Conservation (phyloP, 2,329 filamentous ascomycete species). For the Pyricularia grisea region DNA sequence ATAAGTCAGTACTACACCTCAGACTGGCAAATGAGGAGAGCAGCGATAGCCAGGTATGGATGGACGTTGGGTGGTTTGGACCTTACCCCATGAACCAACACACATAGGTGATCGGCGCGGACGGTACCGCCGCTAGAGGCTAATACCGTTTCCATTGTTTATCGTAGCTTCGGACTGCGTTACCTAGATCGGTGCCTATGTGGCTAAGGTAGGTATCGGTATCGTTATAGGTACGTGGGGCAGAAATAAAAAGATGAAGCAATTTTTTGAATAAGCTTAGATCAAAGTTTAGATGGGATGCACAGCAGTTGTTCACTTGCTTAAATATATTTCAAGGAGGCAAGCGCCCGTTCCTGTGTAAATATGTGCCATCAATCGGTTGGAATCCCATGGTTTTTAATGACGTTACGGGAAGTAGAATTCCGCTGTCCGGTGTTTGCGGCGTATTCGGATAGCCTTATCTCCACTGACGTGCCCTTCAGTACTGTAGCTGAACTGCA, state of each 20-base stretch:
- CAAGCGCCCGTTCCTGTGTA: neutral
- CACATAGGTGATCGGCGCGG: slow-evolving; percentile 61
- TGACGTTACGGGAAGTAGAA: neutral
- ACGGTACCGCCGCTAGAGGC: slow-evolving; percentile 40
- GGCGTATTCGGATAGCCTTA: neutral
- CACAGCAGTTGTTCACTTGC: neutral
- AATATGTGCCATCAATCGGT: neutral
- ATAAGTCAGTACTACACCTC: neutral
- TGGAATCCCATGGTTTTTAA: neutral
- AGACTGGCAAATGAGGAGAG: neutral
- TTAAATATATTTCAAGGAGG: neutral
- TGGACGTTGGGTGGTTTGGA: neutral
- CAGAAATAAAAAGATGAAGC: neutral
- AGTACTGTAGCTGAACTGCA: neutral
- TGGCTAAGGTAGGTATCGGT: neutral
- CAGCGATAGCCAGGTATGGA: neutral
- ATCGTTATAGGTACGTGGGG: neutral
- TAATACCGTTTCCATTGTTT: neutral
- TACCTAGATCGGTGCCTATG: neutral
- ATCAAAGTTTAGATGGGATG: neutral
- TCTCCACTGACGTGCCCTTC: neutral
- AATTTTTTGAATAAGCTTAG: neutral
- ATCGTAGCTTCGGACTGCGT: neutral
- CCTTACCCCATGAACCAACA: slow-evolving; percentile 67
- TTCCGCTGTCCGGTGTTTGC: neutral